phyloP scores from a whole-genome alignment of 2,329 filamentous ascomycete species.

The Cercospora beticola region DNA sequence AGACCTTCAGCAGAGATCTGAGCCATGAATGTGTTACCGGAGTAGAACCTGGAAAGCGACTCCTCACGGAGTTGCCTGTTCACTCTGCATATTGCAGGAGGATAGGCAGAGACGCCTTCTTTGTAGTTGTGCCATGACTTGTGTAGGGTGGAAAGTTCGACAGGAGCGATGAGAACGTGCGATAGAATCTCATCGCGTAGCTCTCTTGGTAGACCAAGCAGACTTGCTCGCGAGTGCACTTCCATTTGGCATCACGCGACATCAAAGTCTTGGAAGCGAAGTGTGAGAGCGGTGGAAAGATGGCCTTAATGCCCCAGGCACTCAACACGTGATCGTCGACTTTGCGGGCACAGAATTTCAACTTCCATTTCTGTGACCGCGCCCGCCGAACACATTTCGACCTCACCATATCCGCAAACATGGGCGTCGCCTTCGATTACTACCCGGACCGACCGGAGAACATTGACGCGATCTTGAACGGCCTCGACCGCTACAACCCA shows the following conservation, averaged over 20 bases:
- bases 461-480: constrained; percentile 91
- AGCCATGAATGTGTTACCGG: constrained; percentile 29
- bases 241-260: neutral
- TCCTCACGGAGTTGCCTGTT: constrained; percentile 28
- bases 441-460: constrained; percentile 88
- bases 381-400: neutral
- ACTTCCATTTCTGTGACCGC: neutral
- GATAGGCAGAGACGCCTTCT: constrained; percentile 23
- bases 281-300: neutral
- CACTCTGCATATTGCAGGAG: constrained; percentile 26
- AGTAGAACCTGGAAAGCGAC: constrained; percentile 29
- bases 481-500: constrained; percentile 97
- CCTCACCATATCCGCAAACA: constrained; percentile 27
- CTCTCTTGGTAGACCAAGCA: constrained; percentile 31
- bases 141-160: constrained; percentile 28
- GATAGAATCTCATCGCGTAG: constrained; percentile 30
- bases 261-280: neutral
- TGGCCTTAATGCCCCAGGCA: neutral
- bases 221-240: constrained; percentile 3
- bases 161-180: constrained; percentile 24
- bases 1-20: constrained; percentile 27
- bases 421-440: constrained; percentile 70
- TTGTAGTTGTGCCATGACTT: constrained; percentile 20
- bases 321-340: neutral
- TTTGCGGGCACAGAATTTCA: constrained; percentile 17